A percentile compares a stretch with the other conserved stretches of the same genome.
These are phyloP conservation scores for Rosa lucieae DNA, from an alignment of 306 rosid species.

Conservation along the genomic window DNA sequence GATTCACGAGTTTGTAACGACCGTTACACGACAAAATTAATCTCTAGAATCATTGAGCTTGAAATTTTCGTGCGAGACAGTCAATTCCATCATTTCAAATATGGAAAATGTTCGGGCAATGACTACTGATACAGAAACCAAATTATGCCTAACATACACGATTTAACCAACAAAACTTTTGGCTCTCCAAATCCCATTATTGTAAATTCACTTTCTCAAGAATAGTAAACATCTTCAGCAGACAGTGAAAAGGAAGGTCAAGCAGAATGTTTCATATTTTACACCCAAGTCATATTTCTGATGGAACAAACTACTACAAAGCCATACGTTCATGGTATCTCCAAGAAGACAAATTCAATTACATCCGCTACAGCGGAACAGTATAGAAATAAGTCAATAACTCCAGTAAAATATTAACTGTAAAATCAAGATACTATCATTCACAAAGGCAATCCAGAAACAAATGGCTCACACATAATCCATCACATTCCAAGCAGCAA, in stretches of 20 bases:
- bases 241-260: no score
- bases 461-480: constrained; percentile 16
- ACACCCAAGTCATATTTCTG: background rate
- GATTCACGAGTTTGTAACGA: no score
- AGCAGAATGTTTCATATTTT: background rate
- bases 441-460: constrained; percentile 22
- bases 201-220: background rate
- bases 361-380: background rate
- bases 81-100: constrained; percentile 36
- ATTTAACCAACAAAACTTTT: background rate
- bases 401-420: background rate
- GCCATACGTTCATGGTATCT: background rate
- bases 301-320: background rate
- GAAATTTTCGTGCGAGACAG: constrained; percentile 30
- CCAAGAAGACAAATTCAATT: background rate
- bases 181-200: background rate
- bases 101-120: constrained; percentile 34
- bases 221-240: background rate
- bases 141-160: background rate
- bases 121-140: constrained; percentile 29
- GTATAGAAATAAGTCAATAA: background rate
- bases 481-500: constrained; percentile 22
- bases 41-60: constrained; percentile 23
- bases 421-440: constrained; percentile 9
- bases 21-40: background rate